These are phyloP conservation scores for Aspergillus sp. DNA, from an alignment of 2,329 filamentous ascomycete genomes.

Conservation along the genomic window DNA sequence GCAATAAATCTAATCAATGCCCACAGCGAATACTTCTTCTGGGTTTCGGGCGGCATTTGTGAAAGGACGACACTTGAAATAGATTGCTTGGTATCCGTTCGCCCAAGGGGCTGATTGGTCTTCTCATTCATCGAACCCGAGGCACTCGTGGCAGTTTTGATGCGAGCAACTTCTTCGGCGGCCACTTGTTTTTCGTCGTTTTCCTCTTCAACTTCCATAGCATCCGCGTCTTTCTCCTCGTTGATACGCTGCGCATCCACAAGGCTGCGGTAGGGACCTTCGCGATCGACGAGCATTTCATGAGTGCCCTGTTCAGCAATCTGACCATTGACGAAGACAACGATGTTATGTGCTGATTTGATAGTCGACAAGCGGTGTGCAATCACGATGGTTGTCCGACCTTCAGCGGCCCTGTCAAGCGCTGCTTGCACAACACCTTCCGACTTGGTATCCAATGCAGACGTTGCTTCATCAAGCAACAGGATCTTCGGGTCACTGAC, in stretches of 20 bases:
- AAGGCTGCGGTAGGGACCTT: constrained; percentile 72
- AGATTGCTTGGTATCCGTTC: constrained; percentile 47
- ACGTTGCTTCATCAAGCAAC: constrained; percentile 90
- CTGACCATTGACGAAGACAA: constrained; percentile 78
- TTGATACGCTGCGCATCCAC: constrained; percentile 81
- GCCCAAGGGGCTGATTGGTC: constrained; percentile 31
- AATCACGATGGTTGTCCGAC: constrained; percentile 91
- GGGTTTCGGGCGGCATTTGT: constrained; percentile 44
- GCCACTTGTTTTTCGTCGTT: constrained; percentile 15
- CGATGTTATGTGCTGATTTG: constrained; percentile 88
- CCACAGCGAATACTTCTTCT: constrained; percentile 61
- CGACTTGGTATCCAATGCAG: constrained; percentile 85
- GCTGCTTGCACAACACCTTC: constrained; percentile 93
- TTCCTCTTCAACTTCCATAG: constrained; percentile 19
- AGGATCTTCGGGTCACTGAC: constrained; percentile 89
- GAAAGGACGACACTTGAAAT: constrained; percentile 65
- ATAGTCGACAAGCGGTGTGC: constrained; percentile 94
- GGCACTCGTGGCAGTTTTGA: constrained; percentile 28
- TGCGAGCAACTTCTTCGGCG: constrained; percentile 23
- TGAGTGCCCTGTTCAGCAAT: constrained; percentile 92
- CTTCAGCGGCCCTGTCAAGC: constrained; percentile 74
- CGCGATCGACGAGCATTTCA: constrained; percentile 63
- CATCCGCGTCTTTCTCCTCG: constrained; percentile 43
- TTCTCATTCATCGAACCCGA: constrained; percentile 21
- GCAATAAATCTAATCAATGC: constrained; percentile 71